Conservation (phyloP, 768 basidiomycete species). For the Leucocoprinus birnbaumii region DNA sequence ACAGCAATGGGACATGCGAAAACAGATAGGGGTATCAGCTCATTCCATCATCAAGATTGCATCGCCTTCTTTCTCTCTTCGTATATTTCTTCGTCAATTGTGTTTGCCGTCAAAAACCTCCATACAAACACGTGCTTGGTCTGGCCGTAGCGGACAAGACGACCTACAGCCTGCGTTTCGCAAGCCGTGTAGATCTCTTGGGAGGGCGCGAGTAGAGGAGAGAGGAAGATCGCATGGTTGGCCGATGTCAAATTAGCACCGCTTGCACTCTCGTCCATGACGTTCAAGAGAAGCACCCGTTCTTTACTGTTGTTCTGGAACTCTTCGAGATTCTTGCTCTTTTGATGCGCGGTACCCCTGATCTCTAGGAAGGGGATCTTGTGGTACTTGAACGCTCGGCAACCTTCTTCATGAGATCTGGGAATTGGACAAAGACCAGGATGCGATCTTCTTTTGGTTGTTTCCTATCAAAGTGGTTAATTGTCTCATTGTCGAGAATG, state of each 20-base stretch:
- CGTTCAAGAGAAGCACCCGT: slow-evolving; percentile 82
- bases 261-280: slow-evolving; percentile 94
- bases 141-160: slow-evolving; percentile 83
- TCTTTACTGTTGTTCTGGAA: slow-evolving; percentile 83
- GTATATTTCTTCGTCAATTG: slow-evolving; percentile 86
- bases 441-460: slow-evolving; percentile 78
- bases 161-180: slow-evolving; percentile 81
- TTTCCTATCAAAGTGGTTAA: slow-evolving; percentile 39
- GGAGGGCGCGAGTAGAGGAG: slow-evolving; percentile 79
- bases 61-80: slow-evolving; percentile 43
- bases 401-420: slow-evolving; percentile 89
- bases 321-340: slow-evolving; percentile 78
- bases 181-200: slow-evolving; percentile 85
- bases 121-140: slow-evolving; percentile 76
- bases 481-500: slow-evolving; percentile 1
- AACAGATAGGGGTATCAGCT: not conserved
- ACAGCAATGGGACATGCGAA: not conserved
- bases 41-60: not conserved
- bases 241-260: slow-evolving; percentile 91
- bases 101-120: slow-evolving; percentile 81
- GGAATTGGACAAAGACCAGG: slow-evolving; percentile 95
- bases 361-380: slow-evolving; percentile 79
- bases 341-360: slow-evolving; percentile 69
- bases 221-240: slow-evolving; percentile 94
- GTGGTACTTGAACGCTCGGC: slow-evolving; percentile 74